Percentiles rank a stretch among this genome's conserved stretches.
Conservation (phyloP, 352 stramenopile species). For the Globisporangium recalcitrans region DNA sequence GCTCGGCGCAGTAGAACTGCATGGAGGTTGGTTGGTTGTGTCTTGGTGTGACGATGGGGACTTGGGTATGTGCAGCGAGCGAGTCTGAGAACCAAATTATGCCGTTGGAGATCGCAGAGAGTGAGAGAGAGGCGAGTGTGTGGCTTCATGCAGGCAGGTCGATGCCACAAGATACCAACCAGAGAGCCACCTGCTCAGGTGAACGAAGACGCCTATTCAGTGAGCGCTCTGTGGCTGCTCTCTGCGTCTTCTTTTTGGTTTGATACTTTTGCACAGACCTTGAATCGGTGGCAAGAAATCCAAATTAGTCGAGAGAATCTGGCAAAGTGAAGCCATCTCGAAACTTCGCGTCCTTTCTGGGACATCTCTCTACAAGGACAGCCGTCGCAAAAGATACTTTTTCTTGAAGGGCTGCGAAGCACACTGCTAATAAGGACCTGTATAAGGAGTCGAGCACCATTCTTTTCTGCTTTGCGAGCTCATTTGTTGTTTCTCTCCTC, state of each 20-base stretch:
- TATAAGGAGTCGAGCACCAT: not conserved
- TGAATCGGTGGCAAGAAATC: not conserved
- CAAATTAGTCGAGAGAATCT: not conserved
- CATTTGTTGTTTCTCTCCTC: too few relatives aligned
- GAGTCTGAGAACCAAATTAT: not conserved
- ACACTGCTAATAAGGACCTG: not conserved
- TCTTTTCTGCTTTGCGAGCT: not conserved
- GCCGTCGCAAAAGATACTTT: constrained; percentile 1
- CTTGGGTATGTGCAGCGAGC: not conserved
- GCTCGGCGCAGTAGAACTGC: too few relatives aligned
- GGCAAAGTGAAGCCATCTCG: not conserved
- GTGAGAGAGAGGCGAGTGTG: not conserved
- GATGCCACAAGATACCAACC: not conserved
- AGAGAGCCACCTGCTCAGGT: not conserved
- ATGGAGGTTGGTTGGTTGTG: too few relatives aligned
- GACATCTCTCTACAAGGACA: not conserved
- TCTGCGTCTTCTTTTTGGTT: not conserved
- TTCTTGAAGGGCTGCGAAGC: not conserved
- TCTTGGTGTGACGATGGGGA: not conserved
- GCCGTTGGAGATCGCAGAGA: constrained; percentile 7
- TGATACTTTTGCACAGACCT: not conserved
- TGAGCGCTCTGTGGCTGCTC: too few relatives aligned
- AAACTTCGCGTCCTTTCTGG: not conserved
- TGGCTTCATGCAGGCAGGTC: not conserved
- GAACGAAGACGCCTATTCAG: too few relatives aligned